A percentile compares a stretch with the other conserved stretches of the same genome.
phyloP scores from a whole-genome alignment of 2,329 filamentous ascomycete genomes.

The Cercospora berteroae region DNA sequence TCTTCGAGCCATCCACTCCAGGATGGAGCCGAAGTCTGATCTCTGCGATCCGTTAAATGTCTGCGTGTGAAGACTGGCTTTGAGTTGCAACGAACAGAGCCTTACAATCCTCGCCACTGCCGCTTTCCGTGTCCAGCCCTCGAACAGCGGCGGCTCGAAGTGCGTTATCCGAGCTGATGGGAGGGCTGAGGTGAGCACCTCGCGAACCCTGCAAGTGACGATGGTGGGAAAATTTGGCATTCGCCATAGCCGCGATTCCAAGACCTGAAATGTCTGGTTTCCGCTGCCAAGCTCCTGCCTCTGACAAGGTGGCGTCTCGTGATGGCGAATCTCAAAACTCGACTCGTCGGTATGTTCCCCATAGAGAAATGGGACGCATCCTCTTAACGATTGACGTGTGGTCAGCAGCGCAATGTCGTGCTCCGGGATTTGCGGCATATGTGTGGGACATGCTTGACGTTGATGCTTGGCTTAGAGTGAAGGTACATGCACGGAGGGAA shows the following conservation, averaged over 20 bases:
- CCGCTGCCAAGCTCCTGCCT: background rate
- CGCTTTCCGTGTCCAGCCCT: background rate
- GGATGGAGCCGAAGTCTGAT: background rate
- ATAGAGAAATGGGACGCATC: background rate
- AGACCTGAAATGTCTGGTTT: background rate
- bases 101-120: background rate
- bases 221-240: background rate
- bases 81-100: background rate
- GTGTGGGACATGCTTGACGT: background rate
- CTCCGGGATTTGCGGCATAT: conserved; percentile 6
- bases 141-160: background rate
- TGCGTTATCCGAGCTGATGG: background rate
- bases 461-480: background rate
- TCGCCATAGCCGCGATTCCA: background rate
- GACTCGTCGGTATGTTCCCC: conserved; percentile 1
- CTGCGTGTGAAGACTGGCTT: background rate
- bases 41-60: background rate
- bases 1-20: background rate
- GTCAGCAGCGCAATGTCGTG: conserved; percentile 6
- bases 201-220: background rate
- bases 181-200: background rate
- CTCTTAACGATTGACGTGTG: background rate
- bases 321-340: background rate
- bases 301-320: background rate
- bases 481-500: background rate